Conservation (phyloP, 495 filamentous ascomycete genomes). For the Penicillium riverlandense region DNA sequence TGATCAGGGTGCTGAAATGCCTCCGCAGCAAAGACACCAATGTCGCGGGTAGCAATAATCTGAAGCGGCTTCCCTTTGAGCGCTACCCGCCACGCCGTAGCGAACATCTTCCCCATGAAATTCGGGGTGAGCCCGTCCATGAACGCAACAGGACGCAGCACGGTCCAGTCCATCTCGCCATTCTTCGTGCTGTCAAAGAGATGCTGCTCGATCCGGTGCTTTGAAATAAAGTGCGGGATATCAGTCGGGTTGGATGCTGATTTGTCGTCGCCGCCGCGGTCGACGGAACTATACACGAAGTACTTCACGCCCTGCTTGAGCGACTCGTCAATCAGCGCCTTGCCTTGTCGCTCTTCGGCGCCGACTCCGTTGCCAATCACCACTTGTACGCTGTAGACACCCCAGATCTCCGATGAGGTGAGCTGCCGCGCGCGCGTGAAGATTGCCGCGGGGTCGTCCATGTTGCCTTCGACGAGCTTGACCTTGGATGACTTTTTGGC, state of each 20-base stretch:
- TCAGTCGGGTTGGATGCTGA: conserved; percentile 43
- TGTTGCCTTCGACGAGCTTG: conserved; percentile 51
- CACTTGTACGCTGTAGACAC: conserved; percentile 40
- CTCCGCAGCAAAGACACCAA: conserved; percentile 54
- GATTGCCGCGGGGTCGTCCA: conserved; percentile 41
- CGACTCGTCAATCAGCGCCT: conserved; percentile 48
- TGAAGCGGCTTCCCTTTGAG: conserved; percentile 47
- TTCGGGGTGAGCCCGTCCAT: conserved; percentile 56
- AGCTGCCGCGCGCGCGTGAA: conserved; percentile 41
- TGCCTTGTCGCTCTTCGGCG: conserved; percentile 51
- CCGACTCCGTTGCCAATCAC: conserved; percentile 9
- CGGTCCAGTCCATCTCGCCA: conserved; percentile 47
- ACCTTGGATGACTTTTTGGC: conserved; percentile 33
- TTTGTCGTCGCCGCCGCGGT: conserved; percentile 50
- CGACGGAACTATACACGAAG: conserved; percentile 62
- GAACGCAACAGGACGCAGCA: conserved; percentile 56
- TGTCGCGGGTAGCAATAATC: conserved; percentile 49
- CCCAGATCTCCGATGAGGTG: conserved; percentile 41
- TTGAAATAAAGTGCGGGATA: conserved; percentile 54
- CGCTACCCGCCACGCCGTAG: conserved; percentile 37
- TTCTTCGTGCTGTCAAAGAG: conserved; percentile 31
- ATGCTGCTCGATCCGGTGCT: conserved; percentile 57
- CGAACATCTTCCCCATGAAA: conserved; percentile 52
- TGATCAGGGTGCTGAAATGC: conserved; percentile 42
- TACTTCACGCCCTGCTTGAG: conserved; percentile 47